phyloP scores from a whole-genome alignment of 176 grass and related monocot genomes.

The Saccharum officinarum region DNA sequence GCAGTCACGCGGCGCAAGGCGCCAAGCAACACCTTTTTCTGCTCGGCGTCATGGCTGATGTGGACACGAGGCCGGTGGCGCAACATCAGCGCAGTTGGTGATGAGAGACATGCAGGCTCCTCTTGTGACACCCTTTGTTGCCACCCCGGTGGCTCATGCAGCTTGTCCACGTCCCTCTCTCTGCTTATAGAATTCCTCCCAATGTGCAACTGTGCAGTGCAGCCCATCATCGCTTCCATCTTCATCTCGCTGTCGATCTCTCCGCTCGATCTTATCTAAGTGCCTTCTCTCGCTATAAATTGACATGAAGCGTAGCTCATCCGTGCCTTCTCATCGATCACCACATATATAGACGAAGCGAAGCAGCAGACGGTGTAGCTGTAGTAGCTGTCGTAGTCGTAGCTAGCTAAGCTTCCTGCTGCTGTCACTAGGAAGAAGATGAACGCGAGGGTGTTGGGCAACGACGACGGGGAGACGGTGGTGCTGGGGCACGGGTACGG shows the following conservation, averaged over 20 bases:
- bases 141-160: slow-evolving; percentile 42
- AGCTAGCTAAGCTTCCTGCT: too few species aligned
- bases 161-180: slow-evolving; percentile 24
- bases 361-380: not conserved
- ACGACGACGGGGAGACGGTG: slow-evolving; percentile 43
- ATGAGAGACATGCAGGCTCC: slow-evolving; percentile 18
- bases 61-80: not conserved
- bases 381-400: not conserved
- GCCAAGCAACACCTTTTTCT: slow-evolving; percentile 51
- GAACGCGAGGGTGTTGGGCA: slow-evolving; percentile 40
- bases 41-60: slow-evolving; percentile 21
- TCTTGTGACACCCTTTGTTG: slow-evolving; percentile 29
- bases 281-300: slow-evolving; percentile 32
- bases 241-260: slow-evolving; percentile 1
- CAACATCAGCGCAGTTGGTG: slow-evolving; percentile 7
- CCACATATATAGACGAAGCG: too few species aligned
- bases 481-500: slow-evolving; percentile 86
- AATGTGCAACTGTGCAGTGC: not conserved
- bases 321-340: not conserved
- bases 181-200: not conserved
- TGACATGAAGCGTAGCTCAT: not conserved
- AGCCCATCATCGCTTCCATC: not conserved
- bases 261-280: slow-evolving; percentile 33
- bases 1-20: slow-evolving; percentile 12
- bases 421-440: slow-evolving; percentile 18